Percentiles rank a stretch among this genome's conserved stretches.
phyloP scores from a whole-genome alignment of 441 rosid species.

The Bruguiera hainesii region DNA sequence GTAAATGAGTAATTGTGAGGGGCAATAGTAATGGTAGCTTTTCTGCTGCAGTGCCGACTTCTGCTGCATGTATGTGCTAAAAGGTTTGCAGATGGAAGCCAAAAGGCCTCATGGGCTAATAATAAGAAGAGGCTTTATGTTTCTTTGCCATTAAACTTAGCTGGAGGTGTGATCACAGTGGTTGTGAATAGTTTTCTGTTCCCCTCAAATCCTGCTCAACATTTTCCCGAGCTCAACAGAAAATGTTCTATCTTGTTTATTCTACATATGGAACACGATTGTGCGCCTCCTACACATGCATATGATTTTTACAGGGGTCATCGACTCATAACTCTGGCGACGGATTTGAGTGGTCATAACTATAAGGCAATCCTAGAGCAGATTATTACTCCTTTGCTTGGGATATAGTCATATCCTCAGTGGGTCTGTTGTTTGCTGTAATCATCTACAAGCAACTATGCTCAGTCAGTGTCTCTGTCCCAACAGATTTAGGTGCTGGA shows the following conservation, averaged over 20 bases:
- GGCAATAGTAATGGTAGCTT: constrained; percentile 65
- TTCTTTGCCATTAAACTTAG: constrained; percentile 53
- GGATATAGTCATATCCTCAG: constrained; percentile 58
- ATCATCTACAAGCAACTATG: constrained; percentile 67
- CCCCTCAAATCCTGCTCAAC: constrained; percentile 77
- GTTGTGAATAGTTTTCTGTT: constrained; percentile 70
- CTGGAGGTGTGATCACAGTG: constrained; percentile 54
- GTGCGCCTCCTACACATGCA: constrained; percentile 62
- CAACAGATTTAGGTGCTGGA: constrained; percentile 36
- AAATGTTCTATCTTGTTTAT: constrained; percentile 52
- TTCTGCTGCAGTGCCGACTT: constrained; percentile 73
- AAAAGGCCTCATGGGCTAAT: constrained; percentile 43
- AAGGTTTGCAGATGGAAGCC: constrained; percentile 39
- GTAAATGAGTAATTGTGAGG: constrained; percentile 69
- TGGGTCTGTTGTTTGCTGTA: constrained; percentile 46
- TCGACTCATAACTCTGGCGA: constrained; percentile 5
- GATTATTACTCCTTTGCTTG: constrained; percentile 79
- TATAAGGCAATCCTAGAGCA: constrained; percentile 36
- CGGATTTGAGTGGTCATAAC: constrained; percentile 24
- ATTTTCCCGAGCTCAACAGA: constrained; percentile 42
- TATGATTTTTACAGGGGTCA: constrained; percentile 76
- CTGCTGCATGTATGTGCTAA: constrained; percentile 66
- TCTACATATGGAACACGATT: constrained; percentile 58
- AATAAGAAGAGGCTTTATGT: constrained; percentile 58
- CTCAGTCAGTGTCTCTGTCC: constrained; percentile 60